Base-by-base conservation (phyloP, 306 rosid genomes). In the Biancaea sappan region DNA sequence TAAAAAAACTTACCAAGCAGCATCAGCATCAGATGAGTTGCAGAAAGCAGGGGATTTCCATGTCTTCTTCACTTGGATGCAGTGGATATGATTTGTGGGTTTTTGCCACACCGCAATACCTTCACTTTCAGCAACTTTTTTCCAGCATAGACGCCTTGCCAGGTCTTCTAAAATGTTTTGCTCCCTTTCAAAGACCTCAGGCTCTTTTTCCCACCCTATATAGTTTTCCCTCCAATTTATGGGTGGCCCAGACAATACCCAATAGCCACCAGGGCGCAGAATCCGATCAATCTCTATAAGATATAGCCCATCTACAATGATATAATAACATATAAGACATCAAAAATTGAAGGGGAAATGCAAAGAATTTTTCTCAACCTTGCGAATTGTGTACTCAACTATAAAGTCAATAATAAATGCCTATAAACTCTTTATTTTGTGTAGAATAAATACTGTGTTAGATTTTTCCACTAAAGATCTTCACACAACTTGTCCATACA, bases 211-310 rank as follows among this genome's bases (percentile, higher is more conserved):
- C 89, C 89, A 85, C 21, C 79, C 86, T 60, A 62, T 65, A 41
- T 77, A 76, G 72, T 72, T 85, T 28, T 74, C 76, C 83, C 72
- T 87, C 92, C 92, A 87, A 78, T 74, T 87, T 56, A 87, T 85
- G 0, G 92, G 92, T 26, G 92, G 92, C 8, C 92, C 92, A 69
- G 92, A 87, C 60, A 87, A 62, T 14, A 83, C 83, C 92, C 92
- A 87, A 65, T 83, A 87, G 50, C 92, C 92, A 51, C 92, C 92
- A 4, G 87, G 92, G 41, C 81, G 73, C 73, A 87, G 40, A 72
- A 87, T 19, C 28, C 89, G 80, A 57, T 87, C 89, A 65, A 87
- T 75, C 76, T 87, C 92, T 70, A 75, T 75, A 26, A 87, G 74
- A 58, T 87, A 85, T 9, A 80, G 57, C 22, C 89, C 92, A 85